Percentiles rank a stretch among this genome's conserved stretches.
These are phyloP conservation scores for Neodidymelliopsis sp. DNA, from an alignment of 2,329 filamentous ascomycete species.

Conservation along the genomic window DNA sequence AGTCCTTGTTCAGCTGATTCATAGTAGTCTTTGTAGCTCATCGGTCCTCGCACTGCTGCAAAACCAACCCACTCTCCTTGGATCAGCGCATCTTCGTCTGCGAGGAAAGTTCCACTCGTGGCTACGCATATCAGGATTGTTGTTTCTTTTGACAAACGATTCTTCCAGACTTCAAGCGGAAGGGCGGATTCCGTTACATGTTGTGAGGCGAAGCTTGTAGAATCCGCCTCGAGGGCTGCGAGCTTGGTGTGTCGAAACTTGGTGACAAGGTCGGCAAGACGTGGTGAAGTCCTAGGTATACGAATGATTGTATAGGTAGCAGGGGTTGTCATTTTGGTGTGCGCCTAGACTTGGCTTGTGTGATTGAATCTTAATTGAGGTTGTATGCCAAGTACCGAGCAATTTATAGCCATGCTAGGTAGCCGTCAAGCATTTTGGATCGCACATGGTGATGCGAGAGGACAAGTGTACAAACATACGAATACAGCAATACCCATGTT, in stretches of 20 bases:
- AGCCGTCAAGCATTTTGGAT: too few relatives aligned
- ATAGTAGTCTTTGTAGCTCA: slow-evolving; percentile 26
- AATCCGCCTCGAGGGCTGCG: slow-evolving; percentile 25
- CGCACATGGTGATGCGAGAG: too few relatives aligned
- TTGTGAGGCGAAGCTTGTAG: slow-evolving; percentile 20
- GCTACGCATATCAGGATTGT: slow-evolving; percentile 16
- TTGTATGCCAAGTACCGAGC: too few relatives aligned
- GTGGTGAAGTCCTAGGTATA: slow-evolving; percentile 18
- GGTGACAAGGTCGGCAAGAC: slow-evolving; percentile 14
- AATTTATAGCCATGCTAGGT: too few relatives aligned
- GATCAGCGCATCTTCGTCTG: slow-evolving; percentile 23
- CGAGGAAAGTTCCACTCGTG: background rate
- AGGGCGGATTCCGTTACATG: slow-evolving; percentile 21
- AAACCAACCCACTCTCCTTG: slow-evolving; percentile 28
- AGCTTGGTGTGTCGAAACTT: slow-evolving; percentile 29
- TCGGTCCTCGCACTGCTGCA: slow-evolving; percentile 23
- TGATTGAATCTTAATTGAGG: background rate
- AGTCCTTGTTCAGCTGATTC: slow-evolving; percentile 19
- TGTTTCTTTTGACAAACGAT: slow-evolving; percentile 11
- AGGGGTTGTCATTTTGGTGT: background rate
- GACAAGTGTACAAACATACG: too few relatives aligned
- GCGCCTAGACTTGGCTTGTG: too few relatives aligned
- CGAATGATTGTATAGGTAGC: slow-evolving; percentile 21
- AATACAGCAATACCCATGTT: too few relatives aligned
- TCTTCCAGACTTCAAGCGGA: slow-evolving; percentile 22